These are phyloP conservation scores for Penicillium hordei DNA, from an alignment of 2,329 filamentous ascomycete genomes.

Conservation along the genomic window DNA sequence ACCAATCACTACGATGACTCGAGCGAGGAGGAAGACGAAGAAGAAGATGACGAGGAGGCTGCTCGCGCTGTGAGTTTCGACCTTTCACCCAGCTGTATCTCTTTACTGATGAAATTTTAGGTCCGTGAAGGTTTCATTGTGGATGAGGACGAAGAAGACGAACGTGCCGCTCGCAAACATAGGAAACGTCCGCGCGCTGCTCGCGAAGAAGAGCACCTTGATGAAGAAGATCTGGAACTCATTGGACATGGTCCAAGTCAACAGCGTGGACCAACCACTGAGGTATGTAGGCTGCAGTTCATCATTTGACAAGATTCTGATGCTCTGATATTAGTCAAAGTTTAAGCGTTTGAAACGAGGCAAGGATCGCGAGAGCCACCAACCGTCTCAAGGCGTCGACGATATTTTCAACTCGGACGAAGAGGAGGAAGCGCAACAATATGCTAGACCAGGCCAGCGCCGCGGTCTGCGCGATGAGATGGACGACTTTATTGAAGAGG, in stretches of 20 bases:
- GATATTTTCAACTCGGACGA: constrained; percentile 97
- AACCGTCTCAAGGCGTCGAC: constrained; percentile 70
- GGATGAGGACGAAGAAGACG: constrained; percentile 81
- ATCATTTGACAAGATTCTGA: constrained; percentile 8
- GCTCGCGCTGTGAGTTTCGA: constrained; percentile 63
- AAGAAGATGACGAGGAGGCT: constrained; percentile 87
- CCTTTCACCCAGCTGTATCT: neutral
- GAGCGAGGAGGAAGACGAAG: constrained; percentile 88
- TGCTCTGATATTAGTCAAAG: constrained; percentile 64
- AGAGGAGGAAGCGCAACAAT: constrained; percentile 63
- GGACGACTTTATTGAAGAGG: constrained; percentile 95
- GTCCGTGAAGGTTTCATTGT: constrained; percentile 94
- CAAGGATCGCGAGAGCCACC: constrained; percentile 59
- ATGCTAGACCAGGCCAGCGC: constrained; percentile 48
- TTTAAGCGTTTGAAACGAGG: constrained; percentile 97
- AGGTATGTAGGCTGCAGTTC: constrained; percentile 57
- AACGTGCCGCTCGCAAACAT: constrained; percentile 61
- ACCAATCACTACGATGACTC: constrained; percentile 69
- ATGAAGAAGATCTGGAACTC: constrained; percentile 93
- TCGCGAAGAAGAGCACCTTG: constrained; percentile 78
- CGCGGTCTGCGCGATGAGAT: constrained; percentile 73
- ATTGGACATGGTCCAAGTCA: constrained; percentile 78
- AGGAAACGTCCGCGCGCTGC: constrained; percentile 70
- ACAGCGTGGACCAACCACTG: constrained; percentile 64
- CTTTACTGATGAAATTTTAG: constrained; percentile 48